phyloP scores from a whole-genome alignment of 441 rosid species.

The Bocquillonia castaneifolia region DNA sequence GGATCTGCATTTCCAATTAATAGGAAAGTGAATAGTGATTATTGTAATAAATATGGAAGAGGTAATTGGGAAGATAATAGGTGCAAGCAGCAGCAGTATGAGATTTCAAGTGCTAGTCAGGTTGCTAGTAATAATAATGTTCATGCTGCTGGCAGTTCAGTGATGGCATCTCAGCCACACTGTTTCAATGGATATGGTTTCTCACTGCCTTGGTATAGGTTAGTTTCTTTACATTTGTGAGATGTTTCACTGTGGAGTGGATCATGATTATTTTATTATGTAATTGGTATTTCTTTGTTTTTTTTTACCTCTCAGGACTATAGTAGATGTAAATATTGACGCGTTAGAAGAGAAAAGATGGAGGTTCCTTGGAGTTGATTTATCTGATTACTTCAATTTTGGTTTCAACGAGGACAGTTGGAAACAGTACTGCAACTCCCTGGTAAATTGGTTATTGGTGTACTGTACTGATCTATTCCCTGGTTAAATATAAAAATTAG shows the following conservation, averaged over 20 bases:
- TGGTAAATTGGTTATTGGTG: too few relatives aligned
- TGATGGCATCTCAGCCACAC: too few relatives aligned
- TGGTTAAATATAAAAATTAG: not conserved
- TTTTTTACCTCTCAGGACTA: constrained; percentile 35
- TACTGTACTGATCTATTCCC: not conserved
- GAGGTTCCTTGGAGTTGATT: constrained; percentile 42
- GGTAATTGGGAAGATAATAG: constrained; percentile 30
- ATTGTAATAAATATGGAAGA: constrained; percentile 23
- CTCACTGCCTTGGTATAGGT: constrained; percentile 60
- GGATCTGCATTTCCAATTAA: constrained; percentile 24
- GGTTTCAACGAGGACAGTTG: constrained; percentile 51
- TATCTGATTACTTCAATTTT: constrained; percentile 51
- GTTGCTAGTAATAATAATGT: constrained; percentile 25
- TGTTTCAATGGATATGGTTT: constrained; percentile 37
- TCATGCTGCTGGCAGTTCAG: constrained; percentile 21
- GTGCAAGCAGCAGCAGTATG: constrained; percentile 18
- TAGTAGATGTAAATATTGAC: constrained; percentile 44
- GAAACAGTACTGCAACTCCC: constrained; percentile 44
- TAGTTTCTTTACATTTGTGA: constrained; percentile 23
- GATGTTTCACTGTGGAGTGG: not conserved
- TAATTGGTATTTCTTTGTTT: not conserved
- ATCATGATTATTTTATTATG: too few relatives aligned
- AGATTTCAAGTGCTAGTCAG: constrained; percentile 22
- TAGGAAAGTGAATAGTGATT: constrained; percentile 23
- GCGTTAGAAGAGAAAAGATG: constrained; percentile 48